These are phyloP conservation scores for Chlorella vulgaris DNA, from an alignment of 139 green algal species.

Conservation along the genomic window DNA sequence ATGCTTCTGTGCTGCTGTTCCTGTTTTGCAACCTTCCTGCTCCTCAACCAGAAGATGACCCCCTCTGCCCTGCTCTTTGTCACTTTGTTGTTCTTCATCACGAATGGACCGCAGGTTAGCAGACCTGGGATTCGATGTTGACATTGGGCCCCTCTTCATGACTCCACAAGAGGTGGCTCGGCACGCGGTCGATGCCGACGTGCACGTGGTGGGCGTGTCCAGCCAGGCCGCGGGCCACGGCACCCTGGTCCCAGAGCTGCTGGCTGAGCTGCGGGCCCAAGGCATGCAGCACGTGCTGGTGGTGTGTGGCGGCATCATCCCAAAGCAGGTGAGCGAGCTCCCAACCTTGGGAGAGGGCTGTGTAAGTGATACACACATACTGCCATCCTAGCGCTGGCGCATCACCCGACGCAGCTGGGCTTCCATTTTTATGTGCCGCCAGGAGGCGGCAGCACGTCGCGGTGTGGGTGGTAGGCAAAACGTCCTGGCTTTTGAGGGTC, in stretches of 20 bases:
- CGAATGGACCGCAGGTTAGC: slow-evolving; percentile 55
- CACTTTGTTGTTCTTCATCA: no score
- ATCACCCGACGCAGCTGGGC: no score
- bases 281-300: slow-evolving; percentile 62
- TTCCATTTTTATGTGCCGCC: no score
- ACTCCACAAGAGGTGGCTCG: slow-evolving; percentile 68
- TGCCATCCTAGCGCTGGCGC: no score
- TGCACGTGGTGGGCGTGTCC: slow-evolving; percentile 72
- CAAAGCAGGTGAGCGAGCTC: slow-evolving; percentile 35
- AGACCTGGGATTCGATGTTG: slow-evolving; percentile 76
- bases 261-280: slow-evolving; percentile 49
- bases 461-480: no score
- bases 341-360: not conserved
- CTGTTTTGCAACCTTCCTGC: no score
- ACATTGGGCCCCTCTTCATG: slow-evolving; percentile 76
- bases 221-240: slow-evolving; percentile 60
- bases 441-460: no score
- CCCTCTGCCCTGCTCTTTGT: not conserved
- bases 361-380: not conserved
- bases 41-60: no score
- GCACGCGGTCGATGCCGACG: slow-evolving; percentile 68
- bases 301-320: slow-evolving; percentile 69
- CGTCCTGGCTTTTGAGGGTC: no score
- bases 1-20: no score
- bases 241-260: slow-evolving; percentile 62